These are phyloP conservation scores for Bullera alba DNA, from an alignment of 768 basidiomycete species.

Conservation along the genomic window DNA sequence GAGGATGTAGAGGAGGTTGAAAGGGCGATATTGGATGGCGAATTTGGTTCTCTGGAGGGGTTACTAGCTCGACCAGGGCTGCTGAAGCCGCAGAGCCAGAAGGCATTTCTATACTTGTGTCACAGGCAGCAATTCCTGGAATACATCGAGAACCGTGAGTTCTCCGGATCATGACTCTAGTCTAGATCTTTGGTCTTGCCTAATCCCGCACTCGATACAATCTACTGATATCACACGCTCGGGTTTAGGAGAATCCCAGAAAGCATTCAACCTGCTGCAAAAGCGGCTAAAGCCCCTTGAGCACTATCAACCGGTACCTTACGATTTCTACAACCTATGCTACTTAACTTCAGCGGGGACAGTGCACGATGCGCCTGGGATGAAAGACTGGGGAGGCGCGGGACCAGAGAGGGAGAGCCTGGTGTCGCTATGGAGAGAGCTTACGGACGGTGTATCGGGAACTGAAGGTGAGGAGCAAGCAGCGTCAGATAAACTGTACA, in stretches of 20 bases:
- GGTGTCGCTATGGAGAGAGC: conserved; percentile 32
- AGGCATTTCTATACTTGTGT: conserved; percentile 40
- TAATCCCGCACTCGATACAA: not conserved
- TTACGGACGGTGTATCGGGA: conserved; percentile 16
- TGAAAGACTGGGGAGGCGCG: conserved; percentile 41
- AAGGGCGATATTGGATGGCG: conserved; percentile 36
- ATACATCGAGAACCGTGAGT: conserved; percentile 39
- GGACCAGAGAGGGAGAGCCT: conserved; percentile 37
- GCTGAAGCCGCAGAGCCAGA: conserved; percentile 31
- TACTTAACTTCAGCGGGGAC: conserved; percentile 43
- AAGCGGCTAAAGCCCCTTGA: conserved; percentile 45
- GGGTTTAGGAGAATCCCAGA: conserved; percentile 29
- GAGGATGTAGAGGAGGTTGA: conserved; percentile 31
- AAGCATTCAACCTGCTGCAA: conserved; percentile 43
- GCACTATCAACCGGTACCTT: conserved; percentile 44
- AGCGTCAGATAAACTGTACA: not conserved
- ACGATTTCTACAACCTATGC: conserved; percentile 42
- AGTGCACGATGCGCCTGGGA: conserved; percentile 39
- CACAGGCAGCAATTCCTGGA: conserved; percentile 45
- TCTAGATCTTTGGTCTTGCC: not conserved
- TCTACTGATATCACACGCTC: not conserved
- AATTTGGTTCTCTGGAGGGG: conserved; percentile 34
- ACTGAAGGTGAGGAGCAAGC: conserved; percentile 15
- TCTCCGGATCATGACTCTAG: not conserved
- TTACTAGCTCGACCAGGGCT: conserved; percentile 27